These are phyloP conservation scores for Spathaspora gorwiae DNA, from an alignment of 805 yeast genomes.

Conservation along the genomic window DNA sequence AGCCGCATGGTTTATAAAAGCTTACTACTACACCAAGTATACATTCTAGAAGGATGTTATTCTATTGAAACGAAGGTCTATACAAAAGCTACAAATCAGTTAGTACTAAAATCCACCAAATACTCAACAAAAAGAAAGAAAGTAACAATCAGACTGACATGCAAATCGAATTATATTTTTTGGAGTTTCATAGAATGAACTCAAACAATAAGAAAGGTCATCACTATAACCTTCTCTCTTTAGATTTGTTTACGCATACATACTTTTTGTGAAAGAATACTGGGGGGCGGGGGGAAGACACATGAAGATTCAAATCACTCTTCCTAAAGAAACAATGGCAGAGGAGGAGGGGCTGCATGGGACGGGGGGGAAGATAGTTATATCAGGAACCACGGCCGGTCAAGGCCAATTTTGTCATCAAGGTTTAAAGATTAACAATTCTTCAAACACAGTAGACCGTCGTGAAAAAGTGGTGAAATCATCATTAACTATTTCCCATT, in stretches of 20 bases:
- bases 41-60: no score
- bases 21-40: no score
- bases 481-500: slow-evolving; percentile 30
- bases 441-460: slow-evolving; percentile 47
- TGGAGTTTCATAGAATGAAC: slow-evolving; percentile 19
- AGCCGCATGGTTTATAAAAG: slow-evolving; percentile 10
- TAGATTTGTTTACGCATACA: not conserved
- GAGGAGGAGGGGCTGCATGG: no score
- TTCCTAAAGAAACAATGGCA: not conserved
- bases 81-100: no score
- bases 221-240: slow-evolving; percentile 8
- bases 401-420: slow-evolving; percentile 47
- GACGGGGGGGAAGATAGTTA: not conserved
- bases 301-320: slow-evolving; percentile 1
- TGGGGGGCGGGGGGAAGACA: not conserved
- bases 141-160: slow-evolving; percentile 35
- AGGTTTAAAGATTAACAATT: slow-evolving; percentile 40
- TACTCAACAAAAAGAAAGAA: not conserved
- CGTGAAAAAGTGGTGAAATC: slow-evolving; percentile 47
- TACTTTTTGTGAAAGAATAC: not conserved
- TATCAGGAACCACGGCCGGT: slow-evolving; percentile 51
- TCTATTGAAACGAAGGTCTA: not conserved
- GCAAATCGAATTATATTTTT: slow-evolving; percentile 31
- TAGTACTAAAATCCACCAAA: no score
- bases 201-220: slow-evolving; percentile 10